Evolutionary conservation across 768 basidiomycete species (phyloP).

Genomic region (Tulasnella calospora): DNA sequence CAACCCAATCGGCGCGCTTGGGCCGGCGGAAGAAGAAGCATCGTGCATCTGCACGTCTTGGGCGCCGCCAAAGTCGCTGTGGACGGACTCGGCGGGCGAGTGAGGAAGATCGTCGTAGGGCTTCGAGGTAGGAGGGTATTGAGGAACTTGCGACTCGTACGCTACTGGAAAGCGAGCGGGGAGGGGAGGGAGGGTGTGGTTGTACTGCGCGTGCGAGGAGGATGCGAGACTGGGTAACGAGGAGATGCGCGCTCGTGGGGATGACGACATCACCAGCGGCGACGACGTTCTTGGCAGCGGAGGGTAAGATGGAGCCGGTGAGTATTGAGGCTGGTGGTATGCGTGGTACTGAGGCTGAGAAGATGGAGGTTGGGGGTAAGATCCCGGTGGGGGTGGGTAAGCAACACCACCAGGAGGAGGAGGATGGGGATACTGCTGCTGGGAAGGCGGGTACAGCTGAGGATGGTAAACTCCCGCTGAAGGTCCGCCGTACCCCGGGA

Average conservation of each 20-base stretch:
- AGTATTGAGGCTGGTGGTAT: neutral
- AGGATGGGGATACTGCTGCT: neutral
- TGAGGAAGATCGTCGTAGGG: neutral
- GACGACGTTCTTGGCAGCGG: neutral
- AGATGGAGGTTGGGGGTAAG: neutral
- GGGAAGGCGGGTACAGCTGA: slow-evolving; percentile 1
- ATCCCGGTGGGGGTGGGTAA: neutral
- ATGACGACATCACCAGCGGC: neutral
- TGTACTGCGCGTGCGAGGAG: neutral
- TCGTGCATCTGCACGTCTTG: neutral
- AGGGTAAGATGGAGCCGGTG: neutral
- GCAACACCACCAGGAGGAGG: neutral
- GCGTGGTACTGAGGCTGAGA: neutral
- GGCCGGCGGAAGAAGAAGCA: neutral
- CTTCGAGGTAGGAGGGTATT: neutral
- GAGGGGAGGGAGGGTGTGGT: neutral
- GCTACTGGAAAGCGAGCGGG: neutral
- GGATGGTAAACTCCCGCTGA: neutral
- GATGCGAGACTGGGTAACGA: neutral
- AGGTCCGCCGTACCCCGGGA: neutral
- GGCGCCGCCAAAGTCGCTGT: neutral
- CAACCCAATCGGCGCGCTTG: neutral
- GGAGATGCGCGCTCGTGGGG: neutral
- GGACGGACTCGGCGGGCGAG: slow-evolving; percentile 1
- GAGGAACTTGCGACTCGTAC: neutral